These are phyloP conservation scores for Cladophialophora psammophila DNA, from an alignment of 2,329 filamentous ascomycete genomes.

Conservation along the genomic window DNA sequence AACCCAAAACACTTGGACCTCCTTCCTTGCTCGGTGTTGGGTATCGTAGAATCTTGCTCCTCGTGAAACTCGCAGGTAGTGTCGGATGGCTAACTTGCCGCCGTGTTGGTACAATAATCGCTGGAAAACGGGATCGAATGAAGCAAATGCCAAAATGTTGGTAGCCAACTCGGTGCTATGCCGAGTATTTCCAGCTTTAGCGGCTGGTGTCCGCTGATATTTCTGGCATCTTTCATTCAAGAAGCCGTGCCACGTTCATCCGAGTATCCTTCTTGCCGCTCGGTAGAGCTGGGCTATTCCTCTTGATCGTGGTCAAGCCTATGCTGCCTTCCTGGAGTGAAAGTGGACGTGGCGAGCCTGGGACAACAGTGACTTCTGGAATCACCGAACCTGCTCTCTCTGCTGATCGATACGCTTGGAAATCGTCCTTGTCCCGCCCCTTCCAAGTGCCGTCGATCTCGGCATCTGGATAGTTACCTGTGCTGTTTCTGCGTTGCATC, in stretches of 20 bases:
- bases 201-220: neutral
- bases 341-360: neutral
- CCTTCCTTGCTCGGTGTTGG: neutral
- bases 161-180: neutral
- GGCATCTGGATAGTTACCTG: constrained; percentile 8
- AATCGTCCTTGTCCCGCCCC: neutral
- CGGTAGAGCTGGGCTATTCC: neutral
- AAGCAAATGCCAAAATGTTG: neutral
- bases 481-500: constrained; percentile 9
- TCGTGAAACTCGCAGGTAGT: neutral
- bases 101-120: constrained; percentile 9
- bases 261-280: constrained; percentile 26
- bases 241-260: constrained; percentile 33
- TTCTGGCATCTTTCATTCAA: constrained; percentile 21
- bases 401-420: neutral
- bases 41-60: constrained; percentile 11
- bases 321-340: neutral
- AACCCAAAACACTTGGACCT: neutral
- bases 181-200: neutral
- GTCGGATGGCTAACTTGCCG: neutral
- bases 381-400: neutral
- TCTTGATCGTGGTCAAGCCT: neutral
- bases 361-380: neutral
- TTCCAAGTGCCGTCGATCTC: constrained; percentile 2
- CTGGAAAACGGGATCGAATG: neutral